Evolutionary conservation across 805 yeast species (phyloP), one percentile per base, ranked within the genome.

Genomic region (Priceomyces melissophilus): DNA sequence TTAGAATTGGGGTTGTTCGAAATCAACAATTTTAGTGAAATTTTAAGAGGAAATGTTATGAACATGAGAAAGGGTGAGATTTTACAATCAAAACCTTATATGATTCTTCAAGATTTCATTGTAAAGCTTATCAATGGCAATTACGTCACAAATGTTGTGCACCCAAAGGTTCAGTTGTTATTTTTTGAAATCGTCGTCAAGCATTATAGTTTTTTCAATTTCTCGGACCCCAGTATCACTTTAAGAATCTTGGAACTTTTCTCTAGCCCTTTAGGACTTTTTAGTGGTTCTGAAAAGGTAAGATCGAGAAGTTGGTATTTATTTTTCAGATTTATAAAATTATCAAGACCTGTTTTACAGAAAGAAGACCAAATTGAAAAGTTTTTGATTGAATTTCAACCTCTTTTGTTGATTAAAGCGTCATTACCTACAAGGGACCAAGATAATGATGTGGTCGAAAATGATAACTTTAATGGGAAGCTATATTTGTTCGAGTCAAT

Each of bases 221-320:
- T 48, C 27, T 57, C 52, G 50, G 75, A 67, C 53, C 63, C 69
- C 36, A 78, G 73, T 23, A 67, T 85, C 31, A 68, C 86, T 9
- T 59, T 75, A 45, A 76, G 82, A 44, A 78, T 88, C 13, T 68
- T 91, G 43, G 85, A 86, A 50, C 75, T 86, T 15, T 91, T 93
- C 57, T 79, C 88, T 34, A 80, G 93, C 12, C 81, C 81, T 28
- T 75, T 82, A 50, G 98, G 97, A 11, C 76, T 91, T 46, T 89
- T 87, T 60, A 87, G 84, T 63, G 69, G 73, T 4, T 72, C 76
- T 49, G 84, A 76, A 43, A 84, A 80, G 46, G 96, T 90, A 3
- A 81, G 89, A 53, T 72, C 79, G 41, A 81, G 97, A 59, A 76
- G 95, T 32, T 93, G 98, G 96, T 91, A 87, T 59, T 69, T 90